phyloP scores from a whole-genome alignment of 208 protist species.

The Trypanosoma grayi region DNA sequence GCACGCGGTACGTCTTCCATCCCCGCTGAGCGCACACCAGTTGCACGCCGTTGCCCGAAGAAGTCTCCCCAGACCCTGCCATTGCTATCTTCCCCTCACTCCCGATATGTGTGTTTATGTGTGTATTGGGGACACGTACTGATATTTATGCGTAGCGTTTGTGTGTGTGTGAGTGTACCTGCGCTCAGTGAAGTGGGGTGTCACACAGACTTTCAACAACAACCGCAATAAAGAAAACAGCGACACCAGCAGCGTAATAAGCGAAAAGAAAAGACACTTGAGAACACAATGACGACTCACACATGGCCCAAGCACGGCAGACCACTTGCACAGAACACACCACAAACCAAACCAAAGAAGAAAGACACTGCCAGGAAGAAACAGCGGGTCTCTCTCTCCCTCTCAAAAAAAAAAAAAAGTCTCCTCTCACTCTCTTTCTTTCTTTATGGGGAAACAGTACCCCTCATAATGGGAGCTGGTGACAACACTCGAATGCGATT shows the following conservation, averaged over 20 bases:
- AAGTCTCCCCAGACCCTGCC: neutral
- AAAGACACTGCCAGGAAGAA: constrained; percentile 13
- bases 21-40: constrained; percentile 72
- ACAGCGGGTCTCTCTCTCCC: too few relatives aligned
- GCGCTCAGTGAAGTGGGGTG: too few relatives aligned
- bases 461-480: constrained; percentile 9
- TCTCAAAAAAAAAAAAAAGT: constrained; percentile 19
- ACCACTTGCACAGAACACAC: too few relatives aligned
- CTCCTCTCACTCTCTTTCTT: too few relatives aligned
- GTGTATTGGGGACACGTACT: too few relatives aligned
- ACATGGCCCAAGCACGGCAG: too few relatives aligned
- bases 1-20: constrained; percentile 86
- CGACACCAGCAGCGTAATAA: neutral
- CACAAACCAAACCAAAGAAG: constrained; percentile 16
- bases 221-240: constrained; percentile 6
- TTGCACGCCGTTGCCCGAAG: constrained; percentile 41
- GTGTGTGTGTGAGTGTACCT: too few relatives aligned
- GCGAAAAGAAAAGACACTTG: constrained; percentile 7
- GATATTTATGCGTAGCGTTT: too few relatives aligned
- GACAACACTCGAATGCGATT: constrained; percentile 15
- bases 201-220: too few relatives aligned
- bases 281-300: too few relatives aligned
- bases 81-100: neutral
- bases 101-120: neutral
- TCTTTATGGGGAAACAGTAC: neutral